Percentiles rank a stretch among this genome's conserved stretches.
phyloP scores from a whole-genome alignment of 1,284 basidiomycete genomes.

The Xerocomus cyaneibrunnescens region DNA sequence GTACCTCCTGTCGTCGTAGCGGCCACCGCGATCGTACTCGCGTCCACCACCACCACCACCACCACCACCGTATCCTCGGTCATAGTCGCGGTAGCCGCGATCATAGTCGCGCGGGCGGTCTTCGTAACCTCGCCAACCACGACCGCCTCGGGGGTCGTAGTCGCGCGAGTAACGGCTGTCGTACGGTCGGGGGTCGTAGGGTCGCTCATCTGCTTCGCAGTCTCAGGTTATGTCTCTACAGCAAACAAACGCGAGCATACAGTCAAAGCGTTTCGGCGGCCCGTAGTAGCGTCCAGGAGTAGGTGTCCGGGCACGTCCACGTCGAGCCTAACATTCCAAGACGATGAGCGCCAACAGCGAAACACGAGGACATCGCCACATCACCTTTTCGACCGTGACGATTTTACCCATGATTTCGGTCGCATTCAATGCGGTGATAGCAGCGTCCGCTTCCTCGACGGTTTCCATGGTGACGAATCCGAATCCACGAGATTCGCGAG shows the following conservation, averaged over 20 bases:
- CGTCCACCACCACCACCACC: conserved; percentile 30
- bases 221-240: conserved; percentile 4
- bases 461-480: conserved; percentile 97
- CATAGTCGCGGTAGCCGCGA: conserved; percentile 40
- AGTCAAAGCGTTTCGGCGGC: conserved; percentile 76
- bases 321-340: conserved; percentile 74
- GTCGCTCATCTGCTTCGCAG: conserved; percentile 56
- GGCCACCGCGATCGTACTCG: conserved; percentile 38
- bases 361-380: conserved; percentile 3
- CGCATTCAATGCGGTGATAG: conserved; percentile 79
- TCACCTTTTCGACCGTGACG: conserved; percentile 84
- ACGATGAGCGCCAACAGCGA: conserved; percentile 7
- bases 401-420: conserved; percentile 86
- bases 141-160: conserved; percentile 51
- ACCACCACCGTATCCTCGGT: conserved; percentile 22
- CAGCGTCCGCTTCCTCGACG: conserved; percentile 85
- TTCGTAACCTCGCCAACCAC: conserved; percentile 37
- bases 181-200: conserved; percentile 79
- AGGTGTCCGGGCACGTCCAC: conserved; percentile 91
- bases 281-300: conserved; percentile 95
- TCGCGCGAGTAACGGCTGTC: conserved; percentile 74
- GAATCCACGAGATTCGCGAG: conserved; percentile 94
- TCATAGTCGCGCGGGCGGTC: conserved; percentile 41
- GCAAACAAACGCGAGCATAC: conserved; percentile 37
- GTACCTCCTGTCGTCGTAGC: conserved; percentile 44